These are phyloP conservation scores for Aureobasidium sp. DNA, from an alignment of 2,329 filamentous ascomycete genomes.

Conservation along the genomic window DNA sequence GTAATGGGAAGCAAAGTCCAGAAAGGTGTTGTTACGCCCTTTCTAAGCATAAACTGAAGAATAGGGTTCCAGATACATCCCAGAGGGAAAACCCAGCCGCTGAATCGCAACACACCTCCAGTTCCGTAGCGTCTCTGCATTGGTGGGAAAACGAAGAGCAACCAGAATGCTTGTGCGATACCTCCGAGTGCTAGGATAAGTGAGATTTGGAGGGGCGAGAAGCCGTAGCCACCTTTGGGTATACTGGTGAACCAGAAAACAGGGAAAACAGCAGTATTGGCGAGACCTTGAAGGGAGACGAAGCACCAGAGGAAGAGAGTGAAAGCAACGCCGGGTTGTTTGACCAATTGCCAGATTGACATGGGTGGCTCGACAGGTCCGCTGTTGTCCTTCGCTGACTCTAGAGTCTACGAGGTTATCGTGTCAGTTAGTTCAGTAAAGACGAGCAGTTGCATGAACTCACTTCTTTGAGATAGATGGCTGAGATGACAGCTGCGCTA, in stretches of 20 bases:
- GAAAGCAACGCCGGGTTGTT: constrained; percentile 52
- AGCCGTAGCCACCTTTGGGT: constrained; percentile 55
- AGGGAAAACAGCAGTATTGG: constrained; percentile 62
- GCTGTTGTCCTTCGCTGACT: constrained; percentile 15
- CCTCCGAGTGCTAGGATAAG: constrained; percentile 57
- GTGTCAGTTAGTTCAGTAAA: background rate
- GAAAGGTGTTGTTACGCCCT: constrained; percentile 41
- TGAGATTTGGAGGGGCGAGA: constrained; percentile 56
- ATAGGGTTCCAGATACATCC: constrained; percentile 51
- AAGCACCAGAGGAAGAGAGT: constrained; percentile 60
- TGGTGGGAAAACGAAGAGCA: constrained; percentile 60
- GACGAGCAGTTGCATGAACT: constrained; percentile 17
- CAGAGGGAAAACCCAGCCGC: constrained; percentile 52
- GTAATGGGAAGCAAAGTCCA: constrained; percentile 44
- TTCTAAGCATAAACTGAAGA: constrained; percentile 48
- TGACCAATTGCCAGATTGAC: constrained; percentile 49
- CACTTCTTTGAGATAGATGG: constrained; percentile 52
- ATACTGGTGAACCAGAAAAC: constrained; percentile 61
- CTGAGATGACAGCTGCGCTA: constrained; percentile 43
- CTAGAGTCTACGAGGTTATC: background rate
- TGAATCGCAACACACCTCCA: constrained; percentile 52
- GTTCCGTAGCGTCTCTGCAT: constrained; percentile 61
- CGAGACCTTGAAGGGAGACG: constrained; percentile 59
- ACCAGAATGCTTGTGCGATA: constrained; percentile 60
- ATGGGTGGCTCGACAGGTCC: constrained; percentile 24